These are phyloP conservation scores for Acacia confusa DNA, from an alignment of 306 rosid genomes.

Conservation along the genomic window DNA sequence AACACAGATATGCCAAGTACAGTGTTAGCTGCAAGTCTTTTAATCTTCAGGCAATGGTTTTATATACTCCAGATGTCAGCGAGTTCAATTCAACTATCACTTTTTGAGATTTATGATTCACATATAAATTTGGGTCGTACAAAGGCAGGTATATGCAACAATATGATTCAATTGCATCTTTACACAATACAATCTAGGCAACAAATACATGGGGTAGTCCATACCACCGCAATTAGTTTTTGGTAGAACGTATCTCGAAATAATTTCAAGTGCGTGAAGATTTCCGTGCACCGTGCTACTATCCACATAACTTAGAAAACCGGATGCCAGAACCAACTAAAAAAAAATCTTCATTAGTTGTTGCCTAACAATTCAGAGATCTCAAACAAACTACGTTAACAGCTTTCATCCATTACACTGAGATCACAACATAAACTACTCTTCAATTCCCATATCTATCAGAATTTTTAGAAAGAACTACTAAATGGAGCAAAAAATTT, in stretches of 20 bases:
- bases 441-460: not conserved
- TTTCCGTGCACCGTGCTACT: not conserved
- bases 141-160: not conserved
- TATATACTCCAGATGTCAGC: not conserved
- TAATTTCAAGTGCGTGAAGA: not conserved
- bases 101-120: not conserved
- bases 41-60: not conserved
- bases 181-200: not conserved
- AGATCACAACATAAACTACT: constrained; percentile 14
- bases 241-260: not conserved
- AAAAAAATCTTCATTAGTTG: not conserved
- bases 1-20: not conserved
- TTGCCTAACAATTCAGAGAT: not conserved
- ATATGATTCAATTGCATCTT: not conserved
- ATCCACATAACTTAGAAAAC: not conserved
- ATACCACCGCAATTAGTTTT: not conserved
- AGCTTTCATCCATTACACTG: not conserved
- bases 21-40: not conserved
- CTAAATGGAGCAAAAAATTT: not conserved
- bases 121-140: not conserved
- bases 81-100: not conserved
- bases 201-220: not conserved
- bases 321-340: not conserved
- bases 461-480: not conserved
- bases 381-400: not conserved